Percentiles rank a stretch among this genome's conserved stretches.
phyloP scores from a whole-genome alignment of 208 protist species.

The Lotmaria passim region DNA sequence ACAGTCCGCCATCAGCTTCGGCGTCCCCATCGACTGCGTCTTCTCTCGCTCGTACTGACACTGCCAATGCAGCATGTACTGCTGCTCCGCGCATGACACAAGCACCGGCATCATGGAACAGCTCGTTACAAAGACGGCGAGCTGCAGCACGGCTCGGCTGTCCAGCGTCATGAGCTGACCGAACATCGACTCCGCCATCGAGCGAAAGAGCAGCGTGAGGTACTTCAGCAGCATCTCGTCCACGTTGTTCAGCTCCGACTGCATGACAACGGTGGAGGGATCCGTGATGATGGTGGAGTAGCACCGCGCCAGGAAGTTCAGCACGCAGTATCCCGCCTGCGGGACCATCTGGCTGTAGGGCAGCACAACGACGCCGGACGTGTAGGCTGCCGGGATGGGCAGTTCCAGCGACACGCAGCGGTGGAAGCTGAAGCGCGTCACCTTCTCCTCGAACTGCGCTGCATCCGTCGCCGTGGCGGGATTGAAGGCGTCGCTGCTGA shows the following conservation, averaged over 20 bases:
- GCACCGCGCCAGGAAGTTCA: constrained; percentile 74
- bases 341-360: constrained; percentile 81
- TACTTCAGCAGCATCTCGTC: constrained; percentile 93
- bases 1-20: constrained; percentile 67
- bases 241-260: constrained; percentile 90
- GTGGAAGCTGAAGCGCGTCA: constrained; percentile 70
- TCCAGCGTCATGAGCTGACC: constrained; percentile 63
- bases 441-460: constrained; percentile 61
- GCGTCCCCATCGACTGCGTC: constrained; percentile 68
- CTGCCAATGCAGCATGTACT: constrained; percentile 85
- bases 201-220: constrained; percentile 86
- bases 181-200: constrained; percentile 74
- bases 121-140: constrained; percentile 79
- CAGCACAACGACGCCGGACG: constrained; percentile 50
- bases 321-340: constrained; percentile 55
- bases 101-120: constrained; percentile 81
- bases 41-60: constrained; percentile 63
- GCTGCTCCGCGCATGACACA: constrained; percentile 87
- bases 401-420: constrained; percentile 68
- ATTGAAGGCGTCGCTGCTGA: constrained; percentile 67
- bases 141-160: constrained; percentile 60
- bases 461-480: constrained; percentile 50
- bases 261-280: constrained; percentile 57
- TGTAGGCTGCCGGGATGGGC: constrained; percentile 57
- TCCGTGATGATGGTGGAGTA: constrained; percentile 79